These are phyloP conservation scores for Salpingoeca rosetta DNA, from an alignment of 78 protist species.

Conservation along the genomic window DNA sequence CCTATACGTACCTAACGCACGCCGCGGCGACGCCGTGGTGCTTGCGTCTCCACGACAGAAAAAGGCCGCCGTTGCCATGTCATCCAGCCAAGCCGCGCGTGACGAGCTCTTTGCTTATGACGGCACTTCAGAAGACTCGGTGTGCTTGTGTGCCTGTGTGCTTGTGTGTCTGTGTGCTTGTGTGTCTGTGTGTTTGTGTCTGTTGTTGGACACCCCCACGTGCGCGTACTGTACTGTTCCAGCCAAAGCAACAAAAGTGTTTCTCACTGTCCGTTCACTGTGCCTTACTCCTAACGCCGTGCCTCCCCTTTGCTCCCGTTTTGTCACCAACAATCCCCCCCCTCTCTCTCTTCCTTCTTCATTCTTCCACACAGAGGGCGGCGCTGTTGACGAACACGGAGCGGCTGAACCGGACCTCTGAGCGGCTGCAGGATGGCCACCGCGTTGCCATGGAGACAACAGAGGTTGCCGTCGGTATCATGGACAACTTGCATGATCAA, in stretches of 20 bases:
- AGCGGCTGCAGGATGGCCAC: neutral
- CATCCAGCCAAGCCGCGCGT: neutral
- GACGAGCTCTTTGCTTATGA: neutral
- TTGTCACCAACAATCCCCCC: neutral
- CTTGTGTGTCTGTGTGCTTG: no score
- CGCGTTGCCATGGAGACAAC: neutral
- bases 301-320: neutral
- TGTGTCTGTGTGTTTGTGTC: no score
- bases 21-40: no score
- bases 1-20: neutral
- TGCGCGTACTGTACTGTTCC: no score
- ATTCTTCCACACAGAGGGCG: neutral
- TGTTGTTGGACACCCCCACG: no score
- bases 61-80: neutral
- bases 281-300: no score
- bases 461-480: neutral
- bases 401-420: neutral
- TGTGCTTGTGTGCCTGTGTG: neutral
- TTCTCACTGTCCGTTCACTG: neutral
- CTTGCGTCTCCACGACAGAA: neutral
- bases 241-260: no score
- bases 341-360: neutral
- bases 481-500: neutral
- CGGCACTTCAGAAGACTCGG: neutral
- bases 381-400: neutral